Evolutionary conservation across 305 asterid species (phyloP), one percentile per base, ranked within the genome.

Genomic region (Solanum hybrid): DNA sequence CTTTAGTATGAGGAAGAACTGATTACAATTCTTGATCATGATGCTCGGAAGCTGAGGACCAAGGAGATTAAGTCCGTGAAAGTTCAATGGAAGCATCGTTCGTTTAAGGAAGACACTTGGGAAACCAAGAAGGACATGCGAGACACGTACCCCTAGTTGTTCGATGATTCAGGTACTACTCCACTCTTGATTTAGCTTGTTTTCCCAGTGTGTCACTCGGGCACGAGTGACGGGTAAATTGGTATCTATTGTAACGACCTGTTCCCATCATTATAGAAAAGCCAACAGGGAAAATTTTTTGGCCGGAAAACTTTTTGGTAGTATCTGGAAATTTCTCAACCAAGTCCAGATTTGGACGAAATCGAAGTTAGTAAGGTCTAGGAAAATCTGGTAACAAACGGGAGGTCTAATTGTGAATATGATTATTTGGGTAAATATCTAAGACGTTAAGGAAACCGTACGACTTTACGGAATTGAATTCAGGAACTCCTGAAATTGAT

Each of bases 231-330:
- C 0, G 22, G n/a, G 22, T 51, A 51, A 51, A 51, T 51, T 51
- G 8, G 8, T 51, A 51, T 51, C 64, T 51, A 51, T 15, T 51
- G 8, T 51, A 51, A 51, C 1, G 8, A 51, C 7, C 1, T 15
- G 0, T 51, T 51, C 60, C 3, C 64, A 0, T 51, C 3, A 1
- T 45, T 45, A 45, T 13, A 12, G 7, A 14, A 14, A 14, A 45
- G 7, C 6, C 64, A 45, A 45, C 1, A 0, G 22, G 64, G 22
- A 14, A 14, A 14, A 0, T 0, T 13, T 12, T 45, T 45, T 5
- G 2, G 19, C 60, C 7, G 7, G 1, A 45, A 45, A 14, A 5
- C 22, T 14, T 45, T 45, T 45, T 45, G 64, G 64, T 14, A 14
- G 22, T 45, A 45, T 4, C 7, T 45, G 2, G 64, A 45, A 45